Evolutionary conservation across 2,329 filamentous ascomycete genomes (phyloP), one percentile per base, ranked within the genome.

Genomic region (Graphilbum ipis-grandicollis): DNA sequence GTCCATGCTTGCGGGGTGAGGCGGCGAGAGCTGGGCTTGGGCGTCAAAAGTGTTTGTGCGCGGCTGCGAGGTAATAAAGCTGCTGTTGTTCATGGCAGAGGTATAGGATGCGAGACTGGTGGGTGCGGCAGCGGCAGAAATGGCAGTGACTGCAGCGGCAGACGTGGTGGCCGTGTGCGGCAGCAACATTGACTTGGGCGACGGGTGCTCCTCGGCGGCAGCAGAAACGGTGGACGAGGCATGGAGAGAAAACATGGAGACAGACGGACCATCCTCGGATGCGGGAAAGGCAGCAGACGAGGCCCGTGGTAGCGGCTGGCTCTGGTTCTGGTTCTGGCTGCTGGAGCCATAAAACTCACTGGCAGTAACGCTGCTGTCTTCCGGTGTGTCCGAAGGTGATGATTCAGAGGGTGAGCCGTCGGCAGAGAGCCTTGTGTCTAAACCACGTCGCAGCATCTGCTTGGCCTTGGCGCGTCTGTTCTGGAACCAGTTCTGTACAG

Each of bases 401-500:
- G 54, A 47, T 30, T 58, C 59, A 9, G 56, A 54, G 21, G 46
- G 43, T 5, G 52, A 48, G 36, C 54, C 53, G 41, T 60, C 58
- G 32, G 52, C 53, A 13, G 52, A 52, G 38, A 59, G 57, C 18
- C 55, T 56, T 18, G 60, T 60, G 44, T 68, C 62, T 42, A 63
- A 61, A 38, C 63, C 63, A 39, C 62, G 58, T 32, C 63, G 57
- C 43, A 72, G 73, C 48, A 63, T 67, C 50, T 75, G 72, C 63
- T 75, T 75, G 43, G 70, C 69, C 53, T 73, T 69, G 37, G 73
- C 72, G 36, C 73, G 63, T 41, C 73, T 60, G 49, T 78, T 78
- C 46, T 78, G 73, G 48, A 78, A 78, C 73, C 73, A 78, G 49
- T 78, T 78, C 72, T 77, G 36, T 23, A n/a, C n/a, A n/a, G n/a